Base-by-base conservation (phyloP, 768 basidiomycete genomes). In the Botryobasidium botryosum region DNA sequence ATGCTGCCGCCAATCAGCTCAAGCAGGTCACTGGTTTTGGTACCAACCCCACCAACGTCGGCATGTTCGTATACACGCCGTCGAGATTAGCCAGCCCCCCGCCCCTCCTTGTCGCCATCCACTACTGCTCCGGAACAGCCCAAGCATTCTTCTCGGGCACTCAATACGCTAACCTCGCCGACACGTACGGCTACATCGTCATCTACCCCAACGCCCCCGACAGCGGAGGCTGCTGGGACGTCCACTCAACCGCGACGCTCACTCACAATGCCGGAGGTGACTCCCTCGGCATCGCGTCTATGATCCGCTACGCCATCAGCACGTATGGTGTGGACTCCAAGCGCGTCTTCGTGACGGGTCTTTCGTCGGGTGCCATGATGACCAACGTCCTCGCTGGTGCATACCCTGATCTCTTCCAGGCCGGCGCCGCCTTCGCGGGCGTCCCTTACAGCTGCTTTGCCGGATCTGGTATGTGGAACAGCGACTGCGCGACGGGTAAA, bases 301-400 rank as follows among this genome's bases (percentile, higher is more conserved):
- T 47, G 38, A 33, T 47, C 18, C 35, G 24, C 21, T 45, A 38
- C 13, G 32, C 44, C 3, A 45, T 45, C 23, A 20, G 13, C 25
- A 45, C 33, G 4, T 45, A 29, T 15, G 44, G 44, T 7, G 44
- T 45, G 24, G 18, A 35, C 18, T 15, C 44, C 5, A 36, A 33
- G 28, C 62, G 63, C 31, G 71, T 74, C 46, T 74, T 66, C 55
- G 66, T 64, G 23, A 69, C 68, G 27, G 72, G 72, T 13, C 64
- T 64, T 3, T 68, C 67, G 3, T 72, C 71, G 2, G 73, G 72
- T 35, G 64, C 64, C 45, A 75, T 74, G 73, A 74, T 74, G 72
- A 73, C 72, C 45, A 70, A 68, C 52, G 71, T 44, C 29, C 15
- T 36, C 15, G 15, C 2, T 15, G 28, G 44, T 6, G 21, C 44